Evolutionary conservation across 306 rosid genomes (phyloP), one percentile per base, ranked within the genome.

Genomic region (Mimosa bimucronata): DNA sequence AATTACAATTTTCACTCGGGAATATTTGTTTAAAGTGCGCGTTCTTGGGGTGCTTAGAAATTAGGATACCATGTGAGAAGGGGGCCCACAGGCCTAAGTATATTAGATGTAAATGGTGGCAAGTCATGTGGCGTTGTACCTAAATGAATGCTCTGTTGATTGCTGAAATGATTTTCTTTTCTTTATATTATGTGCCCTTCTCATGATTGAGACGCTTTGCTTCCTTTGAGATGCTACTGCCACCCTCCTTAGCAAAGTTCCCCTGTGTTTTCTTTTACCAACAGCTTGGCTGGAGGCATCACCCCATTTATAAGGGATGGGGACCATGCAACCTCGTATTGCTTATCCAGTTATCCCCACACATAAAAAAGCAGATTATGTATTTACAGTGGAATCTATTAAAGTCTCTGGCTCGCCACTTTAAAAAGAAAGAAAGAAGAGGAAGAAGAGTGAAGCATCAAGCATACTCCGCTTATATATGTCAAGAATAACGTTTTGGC

Each of bases 61-160:
- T 34, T 34, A 34, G 38, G 38, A 23, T 71, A 71, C 84, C 97
- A 91, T 83, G 91, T 88, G 94, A 85, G 61, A 53, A 14, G 80
- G 94, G 94, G 92, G 82, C 86, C 92, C 94, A 88, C 71, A 2
- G 14, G 64, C 48, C 41, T 48, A 34, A 34, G 13, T 38, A 64
- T 75, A 74, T 26, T 74, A 77, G 76, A 81, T 84, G 76, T 70
- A 26, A 81, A 79, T 79, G 85, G 89, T 86, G 83, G 91, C 38
- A 65, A 71, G 87, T 88, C 88, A 73, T 83, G 75, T 86, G 90
- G 84, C 81, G 80, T 79, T 80, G 83, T 50, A 89, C 97, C 93
- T 85, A 87, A 85, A 80, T 50, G 72, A 85, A 80, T 50, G 72
- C 48, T 34, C 38, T 42, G 80, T 81, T 69, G 77, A 79, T 79